Evolutionary conservation across 2,329 filamentous ascomycete species (phyloP), one percentile per base, ranked within the genome.

Genomic region (Capronia epimyces): DNA sequence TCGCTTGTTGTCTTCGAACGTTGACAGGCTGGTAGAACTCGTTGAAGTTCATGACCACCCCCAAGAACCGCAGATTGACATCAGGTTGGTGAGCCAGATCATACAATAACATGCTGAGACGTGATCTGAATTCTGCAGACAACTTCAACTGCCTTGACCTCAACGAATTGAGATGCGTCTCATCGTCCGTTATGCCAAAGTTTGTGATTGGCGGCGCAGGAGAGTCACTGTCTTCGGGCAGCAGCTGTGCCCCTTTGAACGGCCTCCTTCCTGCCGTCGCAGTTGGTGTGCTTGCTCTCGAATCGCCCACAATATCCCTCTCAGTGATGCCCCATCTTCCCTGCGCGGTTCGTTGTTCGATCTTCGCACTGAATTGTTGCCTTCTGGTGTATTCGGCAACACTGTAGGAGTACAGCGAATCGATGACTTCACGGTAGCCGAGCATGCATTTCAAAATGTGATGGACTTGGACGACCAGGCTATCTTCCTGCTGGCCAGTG

Each of bases 21-120:
- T 83, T 77, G 39, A 83, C 80, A 12, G 88, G 87, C 69, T 87
- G 81, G 69, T 97, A 97, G 21, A 95, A 87, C 66, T 97, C 91
- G 69, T 98, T 98, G 70, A 97, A 98, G 71, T 97, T 98, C 89
- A 98, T 97, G 34, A 93, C 87, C 41, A 97, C 89, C 32, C 89
- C 93, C 59, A 98, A 72, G 75, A 97, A 97, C 48, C 91, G 79
- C 83, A 98, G 88, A 67, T 98, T 93, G 45, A 90, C 84, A 67
- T 98, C 93, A 1, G 89, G 85, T 69, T 97, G 91, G 70, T 94
- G 91, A 7, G 89, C 86, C 57, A 98, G 69, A 67, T 98, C 94
- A 12, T 93, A 89, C 2, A 98, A 74, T 48, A 98, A 72, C 34
- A 90, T 75, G 66, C 89, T 89, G 43, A 97, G 78, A 22, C 86